Conservation (phyloP, 2,329 filamentous ascomycete genomes). For the Cercospora sp. region DNA sequence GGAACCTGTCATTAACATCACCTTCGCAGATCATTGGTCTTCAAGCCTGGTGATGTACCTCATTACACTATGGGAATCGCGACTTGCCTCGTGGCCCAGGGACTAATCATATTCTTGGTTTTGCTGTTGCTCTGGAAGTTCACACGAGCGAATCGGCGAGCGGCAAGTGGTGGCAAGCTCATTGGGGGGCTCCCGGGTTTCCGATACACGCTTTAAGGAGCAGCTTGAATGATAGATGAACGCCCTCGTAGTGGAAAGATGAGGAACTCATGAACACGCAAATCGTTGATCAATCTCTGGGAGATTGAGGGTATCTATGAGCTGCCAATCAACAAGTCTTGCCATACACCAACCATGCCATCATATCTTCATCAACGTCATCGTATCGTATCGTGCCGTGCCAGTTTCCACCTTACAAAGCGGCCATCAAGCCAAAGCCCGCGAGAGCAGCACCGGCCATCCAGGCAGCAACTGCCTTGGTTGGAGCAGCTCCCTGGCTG, state of each 20-base stretch:
- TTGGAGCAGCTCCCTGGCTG: conserved; percentile 17
- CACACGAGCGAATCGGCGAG: conserved; percentile 26
- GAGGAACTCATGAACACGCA: neutral
- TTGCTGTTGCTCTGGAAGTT: conserved; percentile 24
- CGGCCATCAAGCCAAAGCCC: conserved; percentile 14
- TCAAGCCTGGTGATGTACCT: conserved; percentile 24
- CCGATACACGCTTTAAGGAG: conserved; percentile 20
- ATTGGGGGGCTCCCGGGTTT: conserved; percentile 30
- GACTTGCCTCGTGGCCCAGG: conserved; percentile 20
- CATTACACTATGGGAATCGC: conserved; percentile 28
- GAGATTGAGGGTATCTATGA: neutral
- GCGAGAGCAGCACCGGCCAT: conserved; percentile 13
- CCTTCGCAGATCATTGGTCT: conserved; percentile 19
- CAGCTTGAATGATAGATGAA: neutral
- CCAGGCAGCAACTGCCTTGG: conserved; percentile 5
- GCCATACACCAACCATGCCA: neutral
- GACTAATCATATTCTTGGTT: conserved; percentile 25
- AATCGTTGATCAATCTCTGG: neutral
- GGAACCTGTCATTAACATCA: neutral
- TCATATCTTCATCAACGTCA: neutral
- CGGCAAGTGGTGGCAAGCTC: conserved; percentile 23
- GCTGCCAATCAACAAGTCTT: neutral
- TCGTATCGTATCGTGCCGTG: neutral
- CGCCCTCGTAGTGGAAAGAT: no score
- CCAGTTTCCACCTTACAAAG: neutral